Base-by-base conservation (phyloP, 164 flowering plant genomes). In the Cinnamomum micranthum region DNA sequence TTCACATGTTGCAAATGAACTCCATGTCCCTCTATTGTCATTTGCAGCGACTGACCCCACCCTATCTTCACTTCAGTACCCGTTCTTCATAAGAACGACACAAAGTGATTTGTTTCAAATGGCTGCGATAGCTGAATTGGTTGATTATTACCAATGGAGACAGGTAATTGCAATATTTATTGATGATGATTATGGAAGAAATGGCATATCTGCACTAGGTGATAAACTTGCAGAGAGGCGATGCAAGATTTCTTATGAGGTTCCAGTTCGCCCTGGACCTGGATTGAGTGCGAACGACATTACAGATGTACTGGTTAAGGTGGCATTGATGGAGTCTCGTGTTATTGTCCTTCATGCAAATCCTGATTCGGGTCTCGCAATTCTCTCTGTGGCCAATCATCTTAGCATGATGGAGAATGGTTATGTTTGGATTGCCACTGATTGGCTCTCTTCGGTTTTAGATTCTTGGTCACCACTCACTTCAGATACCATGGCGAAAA, bases 381-480 rank as follows among this genome's bases (percentile, higher is more conserved):
- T 93, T 68, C 86, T 96, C 70, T 77, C 86, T 47, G 88, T 84
- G 71, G 99, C 98, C 7, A 73, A 80, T 0, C 70, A 87, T 82
- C 90, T 93, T 66, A 87, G 78, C 51, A 93, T 95, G 99, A 87
- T 93, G 91, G 84, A 78, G 1, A 85, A 76, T 71, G 99, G 97
- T 4, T 95, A 85, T 86, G 99, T 87, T 50, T 93, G 99, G 99
- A 88, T 95, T 72, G 91, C 97, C 59, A 90, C 99, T 22, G 91
- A 90, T 77, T 92, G 98, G 98, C 90, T 95, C 13, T 82, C 99
- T 31, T 77, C 89, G 10, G 41, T 83, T 50, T 71, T 95, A 24
- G 99, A 95, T 83, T 80, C 96, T 25, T 68, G 65, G 67, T 73
- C 77, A 14, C 86, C 89, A 13, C 82, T 85, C 9, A 82, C 88